Evolutionary conservation across 495 filamentous ascomycete species (phyloP), one percentile per base, ranked within the genome.

Genomic region (Zalerion maritima): DNA sequence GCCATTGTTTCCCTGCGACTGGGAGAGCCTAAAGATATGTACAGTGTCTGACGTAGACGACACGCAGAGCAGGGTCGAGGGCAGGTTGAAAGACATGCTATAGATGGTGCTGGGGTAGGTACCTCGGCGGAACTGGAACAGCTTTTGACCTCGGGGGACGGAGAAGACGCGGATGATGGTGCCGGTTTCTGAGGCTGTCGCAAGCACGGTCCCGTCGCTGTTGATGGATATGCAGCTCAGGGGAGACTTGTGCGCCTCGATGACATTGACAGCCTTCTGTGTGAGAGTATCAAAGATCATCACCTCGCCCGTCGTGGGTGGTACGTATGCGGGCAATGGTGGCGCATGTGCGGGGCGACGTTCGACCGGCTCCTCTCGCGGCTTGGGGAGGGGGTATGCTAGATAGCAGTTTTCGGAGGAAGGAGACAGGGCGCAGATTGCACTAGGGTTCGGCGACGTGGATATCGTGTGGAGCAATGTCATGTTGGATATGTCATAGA

Each of bases 401-500:
- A 97, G 69, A 49, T 81, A 94, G 60, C 86, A 93, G 45, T 78
- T 75, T 25, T 96, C 89, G n/a, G 85, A 92, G 4, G 83, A 92
- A 4, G 89, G 82, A 6, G 87, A 91, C 5, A 97, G 64, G 3
- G 87, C 78, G 50, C 82, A 93, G 24, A 94, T 89, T 22, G 85
- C 85, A 40, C 73, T 71, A 1, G 84, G 81, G 42, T 96, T 96
- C 10, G 87, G 85, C 3, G 85, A 92, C 6, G 87, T 96, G 34
- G 83, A 76, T 24, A 93, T 86, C 2, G 81, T 93, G 39, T 80
- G 73, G 14, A 94, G 61, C 19, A 94, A 64, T 45, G 78, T 85
- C 89, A 97, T 97, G 43, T 93, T 96, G 46, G 84, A 79, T 30
- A 97, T 94, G 50, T 96, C 89, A 55, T 97, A 97, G 19, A 97